Base-by-base conservation (phyloP, 2,329 filamentous ascomycete genomes). In the Balansia obtecta region DNA sequence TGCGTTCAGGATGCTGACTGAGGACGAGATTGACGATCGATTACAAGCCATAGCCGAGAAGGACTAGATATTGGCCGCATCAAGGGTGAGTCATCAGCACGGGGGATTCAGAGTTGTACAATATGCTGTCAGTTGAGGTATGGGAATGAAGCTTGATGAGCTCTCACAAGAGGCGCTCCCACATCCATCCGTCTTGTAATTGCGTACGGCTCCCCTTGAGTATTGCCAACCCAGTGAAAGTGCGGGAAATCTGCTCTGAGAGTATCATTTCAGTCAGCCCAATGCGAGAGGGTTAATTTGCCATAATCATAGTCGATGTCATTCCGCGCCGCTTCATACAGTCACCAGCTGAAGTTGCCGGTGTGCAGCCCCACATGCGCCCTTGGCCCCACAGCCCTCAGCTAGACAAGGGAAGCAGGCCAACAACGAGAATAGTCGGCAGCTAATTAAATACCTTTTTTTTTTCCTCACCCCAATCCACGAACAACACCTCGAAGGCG, bases 31-130 rank as follows among this genome's bases (percentile, higher is more conserved):
- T 68, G 93, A 98, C 63, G 93, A 97, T 72, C 82, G 93, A 70
- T 80, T 98, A 74, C 90, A 97, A 72, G 89, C 91, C 51, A 98
- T 98, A 69, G 89, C 89, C 52, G 93, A 98, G 78, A 97, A 96
- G 80, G 93, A 98, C 72, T 98, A 79, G 82, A 55, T n/a, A 7
- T 6, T 3, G 2, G 30, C 32, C 22, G 18, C 40, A 30, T 9
- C n/a, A 41, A 6, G 30, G 22, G n/a, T 4, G 42, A 18, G 30
- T n/a, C n/a, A n/a, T n/a, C 20, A 27, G 16, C 18, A 13, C 7
- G 27, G 38, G 27, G 38, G 46, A 33, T 22, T 15, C 8, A 4
- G 16, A 32, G 15, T 11, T 42, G 39, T 38, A 42, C 6, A 47
- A 8, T 43, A 39, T 10, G 33, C 39, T 50, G 39, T 47, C 16